These are phyloP conservation scores for Sugiyamaella americana DNA, from an alignment of 805 yeast genomes.

Conservation along the genomic window DNA sequence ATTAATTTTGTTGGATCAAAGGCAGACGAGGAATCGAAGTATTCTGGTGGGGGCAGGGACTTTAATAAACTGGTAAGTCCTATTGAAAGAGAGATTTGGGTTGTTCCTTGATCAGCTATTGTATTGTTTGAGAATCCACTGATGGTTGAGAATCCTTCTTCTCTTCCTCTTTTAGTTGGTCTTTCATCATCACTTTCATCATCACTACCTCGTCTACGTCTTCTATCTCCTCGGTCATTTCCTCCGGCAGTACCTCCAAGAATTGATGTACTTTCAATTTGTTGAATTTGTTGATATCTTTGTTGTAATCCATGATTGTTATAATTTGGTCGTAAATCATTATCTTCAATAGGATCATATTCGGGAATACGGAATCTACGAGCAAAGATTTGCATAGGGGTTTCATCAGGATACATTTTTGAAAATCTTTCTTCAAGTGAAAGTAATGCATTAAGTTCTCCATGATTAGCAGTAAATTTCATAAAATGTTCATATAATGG, in stretches of 20 bases:
- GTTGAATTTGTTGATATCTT: conserved; percentile 1
- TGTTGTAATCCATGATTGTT: not conserved
- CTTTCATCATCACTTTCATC: conserved; percentile 9
- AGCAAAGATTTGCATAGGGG: conserved; percentile 34
- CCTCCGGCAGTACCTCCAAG: not conserved
- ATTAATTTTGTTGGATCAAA: conserved; percentile 54
- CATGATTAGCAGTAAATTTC: conserved; percentile 60
- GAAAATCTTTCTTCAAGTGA: conserved; percentile 61
- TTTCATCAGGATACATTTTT: conserved; percentile 59
- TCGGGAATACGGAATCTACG: conserved; percentile 29
- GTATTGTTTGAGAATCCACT: conserved; percentile 1
- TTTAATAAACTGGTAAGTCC: conserved; percentile 46
- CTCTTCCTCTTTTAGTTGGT: conserved; percentile 7
- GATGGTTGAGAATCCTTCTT: conserved; percentile 7
- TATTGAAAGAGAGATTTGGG: conserved; percentile 20
- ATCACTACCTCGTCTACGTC: not conserved
- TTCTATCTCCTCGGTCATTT: not conserved
- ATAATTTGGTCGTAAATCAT: conserved; percentile 16
- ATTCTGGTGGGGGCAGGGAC: conserved; percentile 50
- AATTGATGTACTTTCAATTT: not conserved
- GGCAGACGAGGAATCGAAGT: conserved; percentile 46
- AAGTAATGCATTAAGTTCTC: conserved; percentile 61
- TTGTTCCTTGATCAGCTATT: conserved; percentile 21
- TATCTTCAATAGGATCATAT: conserved; percentile 18
- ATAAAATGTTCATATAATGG: conserved; percentile 54